These are phyloP conservation scores for Lactuca saligna DNA, from an alignment of 129 eudicot genomes.

Conservation along the genomic window DNA sequence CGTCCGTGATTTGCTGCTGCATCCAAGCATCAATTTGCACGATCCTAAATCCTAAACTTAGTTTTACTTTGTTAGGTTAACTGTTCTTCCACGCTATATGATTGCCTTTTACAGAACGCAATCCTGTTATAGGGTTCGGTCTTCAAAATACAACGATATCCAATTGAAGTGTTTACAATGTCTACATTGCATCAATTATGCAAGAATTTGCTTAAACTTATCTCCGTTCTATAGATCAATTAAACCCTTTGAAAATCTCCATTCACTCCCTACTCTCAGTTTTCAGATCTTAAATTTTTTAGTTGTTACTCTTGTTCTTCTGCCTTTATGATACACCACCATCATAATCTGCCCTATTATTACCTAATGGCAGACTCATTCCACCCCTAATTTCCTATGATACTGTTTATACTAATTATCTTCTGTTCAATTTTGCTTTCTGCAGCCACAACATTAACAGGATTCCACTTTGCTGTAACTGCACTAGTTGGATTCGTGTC, in stretches of 20 bases:
- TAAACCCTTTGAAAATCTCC: not conserved
- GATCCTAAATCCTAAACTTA: constrained; percentile 1
- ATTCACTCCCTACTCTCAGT: not conserved
- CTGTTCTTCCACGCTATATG: not conserved
- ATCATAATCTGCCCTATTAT: no score
- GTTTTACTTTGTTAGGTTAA: not conserved
- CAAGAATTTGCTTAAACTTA: constrained; percentile 2
- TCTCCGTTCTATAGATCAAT: constrained; percentile 10
- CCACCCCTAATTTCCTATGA: not conserved
- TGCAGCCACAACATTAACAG: constrained; percentile 86
- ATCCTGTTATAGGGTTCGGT: not conserved
- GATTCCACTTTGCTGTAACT: constrained; percentile 82
- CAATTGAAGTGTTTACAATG: constrained; percentile 16
- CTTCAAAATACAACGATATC: not conserved
- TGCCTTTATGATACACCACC: no score
- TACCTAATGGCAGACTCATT: no score
- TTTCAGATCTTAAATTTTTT: constrained; percentile 4
- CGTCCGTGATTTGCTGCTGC: not conserved
- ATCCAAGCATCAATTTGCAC: not conserved
- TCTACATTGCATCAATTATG: constrained; percentile 12
- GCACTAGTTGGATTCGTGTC: constrained; percentile 79
- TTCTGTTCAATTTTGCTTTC: constrained; percentile 18
- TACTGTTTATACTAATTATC: constrained; percentile 13
- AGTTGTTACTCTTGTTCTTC: not conserved
- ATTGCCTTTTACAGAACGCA: not conserved